Conservation (phyloP, 2,329 filamentous ascomycete genomes). For the Ambrosiella xylebori region DNA sequence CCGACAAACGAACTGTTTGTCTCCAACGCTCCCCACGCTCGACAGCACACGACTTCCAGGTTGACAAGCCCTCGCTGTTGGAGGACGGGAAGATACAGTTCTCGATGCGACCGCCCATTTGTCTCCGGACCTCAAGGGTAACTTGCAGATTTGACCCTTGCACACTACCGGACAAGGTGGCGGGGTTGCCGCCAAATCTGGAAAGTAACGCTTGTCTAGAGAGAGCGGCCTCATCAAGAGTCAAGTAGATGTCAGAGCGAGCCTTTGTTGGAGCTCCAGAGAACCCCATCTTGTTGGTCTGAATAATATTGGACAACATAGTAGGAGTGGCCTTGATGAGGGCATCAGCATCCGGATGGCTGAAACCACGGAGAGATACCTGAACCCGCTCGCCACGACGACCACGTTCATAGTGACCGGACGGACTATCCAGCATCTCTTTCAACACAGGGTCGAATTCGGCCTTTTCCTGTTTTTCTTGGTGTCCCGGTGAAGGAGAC, state of each 20-base stretch:
- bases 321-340: constrained; percentile 81
- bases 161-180: constrained; percentile 44
- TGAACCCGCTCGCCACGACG: constrained; percentile 59
- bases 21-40: constrained; percentile 73
- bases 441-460: constrained; percentile 59
- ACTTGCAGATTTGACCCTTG: constrained; percentile 66
- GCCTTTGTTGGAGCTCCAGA: constrained; percentile 76
- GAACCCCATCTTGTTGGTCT: constrained; percentile 82
- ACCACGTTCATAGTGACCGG: constrained; percentile 59
- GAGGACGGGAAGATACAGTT: constrained; percentile 77
- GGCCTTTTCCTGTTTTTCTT: constrained; percentile 17
- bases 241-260: constrained; percentile 89
- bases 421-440: constrained; percentile 55
- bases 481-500: constrained; percentile 37
- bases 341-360: constrained; percentile 56
- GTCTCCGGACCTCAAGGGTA: constrained; percentile 70
- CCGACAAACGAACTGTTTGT: constrained; percentile 66
- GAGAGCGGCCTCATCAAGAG: constrained; percentile 61
- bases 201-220: constrained; percentile 57
- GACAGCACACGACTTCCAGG: constrained; percentile 72
- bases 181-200: constrained; percentile 54
- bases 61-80: constrained; percentile 60
- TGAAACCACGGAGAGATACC: constrained; percentile 63
- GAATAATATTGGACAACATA: constrained; percentile 60
- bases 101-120: constrained; percentile 65